Base-by-base conservation (phyloP, 805 yeast genomes). In the Pichia gijzeniarum region DNA sequence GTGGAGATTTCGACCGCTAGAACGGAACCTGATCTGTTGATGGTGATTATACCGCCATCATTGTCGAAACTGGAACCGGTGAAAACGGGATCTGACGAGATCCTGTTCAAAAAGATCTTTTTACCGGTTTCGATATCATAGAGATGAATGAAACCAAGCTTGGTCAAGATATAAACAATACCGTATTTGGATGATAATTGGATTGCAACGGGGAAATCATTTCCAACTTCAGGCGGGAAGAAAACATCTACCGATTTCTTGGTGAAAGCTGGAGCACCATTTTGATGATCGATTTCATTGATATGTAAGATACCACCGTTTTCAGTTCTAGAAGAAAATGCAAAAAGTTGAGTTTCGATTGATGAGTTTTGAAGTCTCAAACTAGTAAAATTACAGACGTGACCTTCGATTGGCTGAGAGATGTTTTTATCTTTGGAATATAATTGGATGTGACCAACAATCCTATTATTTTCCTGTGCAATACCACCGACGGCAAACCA, bases 401-500 rank as follows among this genome's bases (percentile, higher is more conserved):
- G 99, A 58, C 99, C 99, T 61, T 93, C 98, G 57, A 93, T 87
- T 18, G 95, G 90, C 70, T 93, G 99, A 13, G 97, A 90, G 34
- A 91, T 86, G 61, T 85, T 85, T 69, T 98, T 82, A 44, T 82
- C 79, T 63, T 83, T 85, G 49, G 95, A 85, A 68, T 72, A 93
- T 51, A 93, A 78, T 71, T 93, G 99, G 63, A 91, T 85, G 68
- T 87, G 95, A 62, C 99, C 99, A 30, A 88, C 96, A 55, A 93
- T 87, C 58, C 95, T 80, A 53, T 95, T 95, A 55, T 84, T 83
- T 61, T 88, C 96, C 67, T 89, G 96, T 30, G 95, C 82, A 59
- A 93, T 89, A 57, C 99, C 99, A 50, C 87, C 88, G 47, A 90
- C 77, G 19, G 96, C 96, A 65, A 88, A 83, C 99, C 99, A 93